phyloP scores from a whole-genome alignment of 345 rosid species.

The Excoecaria agallocha region DNA sequence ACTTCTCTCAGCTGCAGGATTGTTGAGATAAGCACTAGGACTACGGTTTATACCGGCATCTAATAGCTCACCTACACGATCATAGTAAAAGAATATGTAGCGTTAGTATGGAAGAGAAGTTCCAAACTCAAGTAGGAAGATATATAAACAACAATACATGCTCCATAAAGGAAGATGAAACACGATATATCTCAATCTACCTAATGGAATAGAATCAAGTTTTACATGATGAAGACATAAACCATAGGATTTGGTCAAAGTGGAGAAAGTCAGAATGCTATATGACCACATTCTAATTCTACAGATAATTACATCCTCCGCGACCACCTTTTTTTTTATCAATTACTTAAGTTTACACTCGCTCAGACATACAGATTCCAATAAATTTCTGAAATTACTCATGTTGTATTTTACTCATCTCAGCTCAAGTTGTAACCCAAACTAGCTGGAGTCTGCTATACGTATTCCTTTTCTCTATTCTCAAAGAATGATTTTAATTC shows the following conservation, averaged over 20 bases:
- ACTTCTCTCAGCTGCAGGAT: slow-evolving; percentile 67
- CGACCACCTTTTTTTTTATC: neutral
- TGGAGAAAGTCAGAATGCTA: neutral
- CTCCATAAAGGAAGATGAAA: neutral
- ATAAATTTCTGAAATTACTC: neutral
- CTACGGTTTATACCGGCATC: slow-evolving; percentile 93
- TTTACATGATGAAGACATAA: neutral
- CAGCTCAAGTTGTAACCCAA: neutral
- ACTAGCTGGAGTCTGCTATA: neutral
- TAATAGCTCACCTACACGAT: slow-evolving; percentile 68
- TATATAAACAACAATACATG: neutral
- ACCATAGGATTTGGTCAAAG: neutral
- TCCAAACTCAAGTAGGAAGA: neutral
- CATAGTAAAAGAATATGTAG: slow-evolving; percentile 10
- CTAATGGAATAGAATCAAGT: neutral
- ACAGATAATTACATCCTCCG: neutral
- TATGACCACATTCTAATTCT: neutral
- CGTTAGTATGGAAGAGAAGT: neutral
- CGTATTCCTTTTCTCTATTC: neutral
- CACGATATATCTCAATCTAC: neutral
- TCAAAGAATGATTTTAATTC: neutral
- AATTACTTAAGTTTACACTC: neutral
- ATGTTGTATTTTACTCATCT: neutral
- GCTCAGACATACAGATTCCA: neutral
- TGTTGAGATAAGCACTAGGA: slow-evolving; percentile 93